A percentile compares a stretch with the other conserved stretches of the same genome.
These are phyloP conservation scores for Termitomyces sp. DNA, from an alignment of 768 basidiomycete species.

Conservation along the genomic window DNA sequence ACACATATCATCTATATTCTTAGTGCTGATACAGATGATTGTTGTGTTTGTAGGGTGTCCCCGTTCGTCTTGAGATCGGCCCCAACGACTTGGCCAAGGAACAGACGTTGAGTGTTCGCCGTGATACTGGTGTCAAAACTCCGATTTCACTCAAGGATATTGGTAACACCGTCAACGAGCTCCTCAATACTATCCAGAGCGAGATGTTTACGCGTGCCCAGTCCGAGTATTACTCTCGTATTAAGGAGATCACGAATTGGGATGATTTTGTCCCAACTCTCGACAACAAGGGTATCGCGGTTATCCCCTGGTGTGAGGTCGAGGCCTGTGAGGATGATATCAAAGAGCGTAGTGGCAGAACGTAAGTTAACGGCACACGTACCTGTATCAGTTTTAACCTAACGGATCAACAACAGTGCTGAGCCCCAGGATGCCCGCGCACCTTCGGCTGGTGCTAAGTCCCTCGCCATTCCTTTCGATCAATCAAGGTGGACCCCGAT, in stretches of 20 bases:
- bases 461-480: constrained; percentile 94
- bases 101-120: constrained; percentile 81
- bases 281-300: constrained; percentile 82
- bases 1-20: neutral
- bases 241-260: constrained; percentile 82
- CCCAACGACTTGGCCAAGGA: constrained; percentile 85
- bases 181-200: constrained; percentile 83
- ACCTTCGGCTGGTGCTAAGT: constrained; percentile 96
- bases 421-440: constrained; percentile 93
- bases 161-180: constrained; percentile 45
- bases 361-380: constrained; percentile 45
- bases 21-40: constrained; percentile 1
- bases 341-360: constrained; percentile 86
- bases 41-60: constrained; percentile 68
- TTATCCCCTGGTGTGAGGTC: constrained; percentile 95
- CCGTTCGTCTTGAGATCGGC: constrained; percentile 94
- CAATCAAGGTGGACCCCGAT: constrained; percentile 80
- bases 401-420: constrained; percentile 42
- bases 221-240: constrained; percentile 61
- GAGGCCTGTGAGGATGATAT: constrained; percentile 96
- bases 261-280: constrained; percentile 89
- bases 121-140: constrained; percentile 51
- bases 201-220: constrained; percentile 87
- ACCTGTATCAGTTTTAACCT: constrained; percentile 9
- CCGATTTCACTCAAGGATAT: constrained; percentile 42